phyloP scores from a whole-genome alignment of 495 filamentous ascomycete species.

The Lichenothelia convexa region DNA sequence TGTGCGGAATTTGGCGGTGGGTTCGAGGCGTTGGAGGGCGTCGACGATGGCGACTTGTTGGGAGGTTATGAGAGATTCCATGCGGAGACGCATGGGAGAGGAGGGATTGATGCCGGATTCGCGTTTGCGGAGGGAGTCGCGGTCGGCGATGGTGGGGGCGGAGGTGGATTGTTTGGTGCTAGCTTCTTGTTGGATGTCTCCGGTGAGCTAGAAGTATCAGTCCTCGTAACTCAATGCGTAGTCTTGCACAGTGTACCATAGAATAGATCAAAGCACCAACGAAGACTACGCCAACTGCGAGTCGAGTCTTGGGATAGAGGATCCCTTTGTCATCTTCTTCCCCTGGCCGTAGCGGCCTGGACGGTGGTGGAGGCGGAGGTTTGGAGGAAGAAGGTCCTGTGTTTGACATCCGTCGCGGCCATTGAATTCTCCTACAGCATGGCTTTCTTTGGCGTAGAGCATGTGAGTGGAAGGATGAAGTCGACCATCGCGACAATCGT shows the following conservation, averaged over 20 bases:
- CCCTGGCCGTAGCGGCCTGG: too few species aligned
- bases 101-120: slow-evolving; percentile 45
- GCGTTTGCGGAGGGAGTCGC: slow-evolving; percentile 45
- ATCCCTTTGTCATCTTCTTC: slow-evolving; percentile 11
- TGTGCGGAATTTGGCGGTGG: slow-evolving; percentile 47
- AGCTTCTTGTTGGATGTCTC: slow-evolving; percentile 26
- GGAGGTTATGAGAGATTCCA: slow-evolving; percentile 88
- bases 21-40: slow-evolving; percentile 66
- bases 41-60: slow-evolving; percentile 75
- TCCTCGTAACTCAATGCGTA: not conserved
- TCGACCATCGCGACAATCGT: too few species aligned
- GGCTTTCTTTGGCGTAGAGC: too few species aligned
- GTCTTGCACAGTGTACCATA: slow-evolving; percentile 30
- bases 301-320: slow-evolving; percentile 25
- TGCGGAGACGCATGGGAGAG: slow-evolving; percentile 91
- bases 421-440: too few species aligned
- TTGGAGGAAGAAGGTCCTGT: slow-evolving; percentile 2
- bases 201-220: slow-evolving; percentile 11
- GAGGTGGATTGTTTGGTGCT: too few species aligned
- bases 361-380: slow-evolving; percentile 6
- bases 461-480: too few species aligned
- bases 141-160: slow-evolving; percentile 51
- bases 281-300: slow-evolving; percentile 43
- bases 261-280: slow-evolving; percentile 45
- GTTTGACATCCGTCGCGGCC: slow-evolving; percentile 9